phyloP scores from a whole-genome alignment of 306 rosid genomes.

The Castanea crenata region DNA sequence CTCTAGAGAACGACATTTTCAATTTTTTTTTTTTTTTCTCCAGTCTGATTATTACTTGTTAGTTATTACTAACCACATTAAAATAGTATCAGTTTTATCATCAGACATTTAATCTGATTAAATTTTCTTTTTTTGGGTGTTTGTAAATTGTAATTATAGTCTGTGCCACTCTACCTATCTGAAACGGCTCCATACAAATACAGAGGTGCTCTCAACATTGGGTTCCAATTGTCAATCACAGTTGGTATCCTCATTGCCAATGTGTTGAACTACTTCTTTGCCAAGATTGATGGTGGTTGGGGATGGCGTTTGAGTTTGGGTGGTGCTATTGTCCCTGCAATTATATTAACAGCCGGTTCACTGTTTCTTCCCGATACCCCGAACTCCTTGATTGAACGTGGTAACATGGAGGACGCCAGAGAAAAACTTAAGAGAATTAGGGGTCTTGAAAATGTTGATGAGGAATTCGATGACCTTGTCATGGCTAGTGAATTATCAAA shows the following conservation, averaged over 20 bases:
- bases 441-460: slow-evolving; percentile 59
- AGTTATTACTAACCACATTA: neutral
- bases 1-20: no score
- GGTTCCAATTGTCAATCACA: slow-evolving; percentile 80
- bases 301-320: slow-evolving; percentile 97
- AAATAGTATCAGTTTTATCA: neutral
- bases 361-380: slow-evolving; percentile 83
- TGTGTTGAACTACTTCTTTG: slow-evolving; percentile 79
- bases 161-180: slow-evolving; percentile 88
- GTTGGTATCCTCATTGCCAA: slow-evolving; percentile 82
- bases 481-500: slow-evolving; percentile 62
- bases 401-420: slow-evolving; percentile 51
- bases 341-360: slow-evolving; percentile 64
- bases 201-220: slow-evolving; percentile 85
- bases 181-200: slow-evolving; percentile 91
- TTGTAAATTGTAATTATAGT: slow-evolving; percentile 35
- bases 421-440: slow-evolving; percentile 46
- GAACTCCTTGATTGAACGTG: slow-evolving; percentile 86
- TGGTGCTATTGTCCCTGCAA: slow-evolving; percentile 86
- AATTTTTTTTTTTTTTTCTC: no score
- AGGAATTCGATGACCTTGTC: slow-evolving; percentile 72
- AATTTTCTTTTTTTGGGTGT: neutral
- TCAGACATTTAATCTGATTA: no score
- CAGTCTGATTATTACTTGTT: neutral
- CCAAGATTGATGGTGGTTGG: slow-evolving; percentile 92